A percentile compares a stretch with the other conserved stretches of the same genome.
These are phyloP conservation scores for Phalaenopsis equestris DNA, from an alignment of 106 monocot species.

Conservation along the genomic window DNA sequence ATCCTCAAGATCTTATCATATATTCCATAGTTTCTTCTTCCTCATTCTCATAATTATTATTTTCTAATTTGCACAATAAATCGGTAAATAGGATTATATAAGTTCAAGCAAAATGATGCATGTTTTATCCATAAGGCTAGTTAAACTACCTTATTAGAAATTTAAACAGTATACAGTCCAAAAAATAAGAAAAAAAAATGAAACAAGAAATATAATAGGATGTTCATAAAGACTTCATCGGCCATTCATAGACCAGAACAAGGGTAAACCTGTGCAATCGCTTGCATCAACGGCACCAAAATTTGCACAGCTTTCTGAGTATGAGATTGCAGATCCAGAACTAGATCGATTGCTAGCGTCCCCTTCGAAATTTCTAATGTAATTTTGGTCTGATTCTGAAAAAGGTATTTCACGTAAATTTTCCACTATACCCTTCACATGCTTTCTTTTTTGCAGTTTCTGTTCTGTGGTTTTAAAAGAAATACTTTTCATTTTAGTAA, in stretches of 20 bases:
- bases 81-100: not conserved
- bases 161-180: slow-evolving; percentile 1
- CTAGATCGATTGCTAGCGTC: slow-evolving; percentile 77
- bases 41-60: not conserved
- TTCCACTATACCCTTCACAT: slow-evolving; percentile 17
- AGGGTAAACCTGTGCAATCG: slow-evolving; percentile 56
- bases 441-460: slow-evolving; percentile 49
- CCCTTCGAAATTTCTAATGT: slow-evolving; percentile 43
- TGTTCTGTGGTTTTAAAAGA: slow-evolving; percentile 40
- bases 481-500: slow-evolving; percentile 39
- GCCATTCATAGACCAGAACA: not conserved
- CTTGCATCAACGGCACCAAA: slow-evolving; percentile 56
- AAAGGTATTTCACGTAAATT: slow-evolving; percentile 31
- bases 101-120: not conserved
- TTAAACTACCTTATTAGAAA: not conserved
- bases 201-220: not conserved
- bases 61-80: not conserved
- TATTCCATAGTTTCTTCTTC: not conserved
- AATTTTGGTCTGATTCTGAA: slow-evolving; percentile 50
- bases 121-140: not conserved
- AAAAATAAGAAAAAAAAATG: slow-evolving; percentile 1
- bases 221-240: not conserved
- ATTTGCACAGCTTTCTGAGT: slow-evolving; percentile 88
- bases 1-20: not conserved
- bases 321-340: slow-evolving; percentile 85